Percentiles rank a stretch among this genome's conserved stretches.
These are phyloP conservation scores for Tephrocybe sp. DNA, from an alignment of 768 basidiomycete genomes.

Conservation along the genomic window DNA sequence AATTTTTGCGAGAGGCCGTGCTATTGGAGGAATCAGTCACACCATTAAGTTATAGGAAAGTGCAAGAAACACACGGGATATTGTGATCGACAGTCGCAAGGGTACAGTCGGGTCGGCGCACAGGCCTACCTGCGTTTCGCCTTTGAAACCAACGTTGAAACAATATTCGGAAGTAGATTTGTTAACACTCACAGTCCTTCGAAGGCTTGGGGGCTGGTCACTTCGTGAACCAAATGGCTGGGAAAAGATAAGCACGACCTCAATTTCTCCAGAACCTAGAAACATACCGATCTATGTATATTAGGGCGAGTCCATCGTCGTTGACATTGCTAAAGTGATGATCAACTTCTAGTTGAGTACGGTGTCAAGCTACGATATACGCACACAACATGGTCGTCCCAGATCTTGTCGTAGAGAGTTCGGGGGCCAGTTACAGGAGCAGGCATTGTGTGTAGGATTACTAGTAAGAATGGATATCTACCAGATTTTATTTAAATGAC, in stretches of 20 bases:
- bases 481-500: slow-evolving; percentile 4
- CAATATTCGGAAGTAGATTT: slow-evolving; percentile 3
- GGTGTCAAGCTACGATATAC: slow-evolving; percentile 22
- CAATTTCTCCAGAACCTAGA: background rate
- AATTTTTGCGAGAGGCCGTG: slow-evolving; percentile 72
- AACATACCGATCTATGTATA: slow-evolving; percentile 78
- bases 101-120: slow-evolving; percentile 85
- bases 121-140: slow-evolving; percentile 70
- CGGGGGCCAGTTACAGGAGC: slow-evolving; percentile 53
- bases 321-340: slow-evolving; percentile 53
- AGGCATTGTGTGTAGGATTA: slow-evolving; percentile 32
- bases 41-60: background rate
- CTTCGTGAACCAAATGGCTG: slow-evolving; percentile 79
- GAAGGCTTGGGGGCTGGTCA: slow-evolving; percentile 92
- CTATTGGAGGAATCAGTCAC: slow-evolving; percentile 34
- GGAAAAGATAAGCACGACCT: slow-evolving; percentile 1
- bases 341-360: slow-evolving; percentile 2
- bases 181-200: slow-evolving; percentile 66
- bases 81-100: slow-evolving; percentile 89
- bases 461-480: background rate
- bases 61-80: slow-evolving; percentile 60
- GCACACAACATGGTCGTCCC: slow-evolving; percentile 94
- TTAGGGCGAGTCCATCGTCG: slow-evolving; percentile 73
- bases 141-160: slow-evolving; percentile 30
- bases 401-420: slow-evolving; percentile 97